A percentile compares a stretch with the other conserved stretches of the same genome.
phyloP scores from a whole-genome alignment of 2,329 filamentous ascomycete species.

The Aspergillus spinulosporus region DNA sequence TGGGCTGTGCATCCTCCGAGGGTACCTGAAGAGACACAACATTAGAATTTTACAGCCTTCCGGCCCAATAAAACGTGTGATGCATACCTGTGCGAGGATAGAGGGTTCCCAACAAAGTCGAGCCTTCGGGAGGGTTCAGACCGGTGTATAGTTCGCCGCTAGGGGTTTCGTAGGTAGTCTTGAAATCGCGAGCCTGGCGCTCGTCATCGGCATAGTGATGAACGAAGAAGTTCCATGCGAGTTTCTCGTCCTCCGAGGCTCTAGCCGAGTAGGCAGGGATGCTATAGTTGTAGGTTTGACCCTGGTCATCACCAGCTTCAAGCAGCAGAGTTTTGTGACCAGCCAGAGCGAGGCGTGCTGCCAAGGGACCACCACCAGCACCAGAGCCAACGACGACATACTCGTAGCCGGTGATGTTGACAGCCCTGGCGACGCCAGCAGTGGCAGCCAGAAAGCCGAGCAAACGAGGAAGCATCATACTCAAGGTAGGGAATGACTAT shows the following conservation, averaged over 20 bases:
- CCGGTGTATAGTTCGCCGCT: slow-evolving; percentile 56
- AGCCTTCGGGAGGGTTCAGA: slow-evolving; percentile 53
- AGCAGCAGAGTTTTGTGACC: slow-evolving; percentile 39
- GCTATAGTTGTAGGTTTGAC: slow-evolving; percentile 29
- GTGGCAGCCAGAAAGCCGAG: no score
- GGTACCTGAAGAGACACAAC: slow-evolving; percentile 42
- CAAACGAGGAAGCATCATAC: no score
- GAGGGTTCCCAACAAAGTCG: slow-evolving; percentile 54
- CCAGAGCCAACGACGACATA: slow-evolving; percentile 44
- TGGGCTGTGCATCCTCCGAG: slow-evolving; percentile 63
- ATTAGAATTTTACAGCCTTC: no score
- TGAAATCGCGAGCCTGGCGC: slow-evolving; percentile 33
- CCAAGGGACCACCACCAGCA: slow-evolving; percentile 40
- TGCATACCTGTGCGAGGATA: slow-evolving; percentile 51
- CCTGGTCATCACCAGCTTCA: slow-evolving; percentile 41
- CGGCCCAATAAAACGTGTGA: no score
- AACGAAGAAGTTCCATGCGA: slow-evolving; percentile 40
- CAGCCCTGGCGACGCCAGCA: background rate
- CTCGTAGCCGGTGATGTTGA: slow-evolving; percentile 31
- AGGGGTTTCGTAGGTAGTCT: slow-evolving; percentile 45
- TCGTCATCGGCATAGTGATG: slow-evolving; percentile 35
- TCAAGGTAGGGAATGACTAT: no score
- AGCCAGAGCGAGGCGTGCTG: slow-evolving; percentile 36
- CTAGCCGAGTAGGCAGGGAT: slow-evolving; percentile 29
- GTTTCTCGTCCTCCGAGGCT: slow-evolving; percentile 29